These are phyloP conservation scores for Yamadazyma sp. DNA, from an alignment of 1,139 yeast species.

Conservation along the genomic window DNA sequence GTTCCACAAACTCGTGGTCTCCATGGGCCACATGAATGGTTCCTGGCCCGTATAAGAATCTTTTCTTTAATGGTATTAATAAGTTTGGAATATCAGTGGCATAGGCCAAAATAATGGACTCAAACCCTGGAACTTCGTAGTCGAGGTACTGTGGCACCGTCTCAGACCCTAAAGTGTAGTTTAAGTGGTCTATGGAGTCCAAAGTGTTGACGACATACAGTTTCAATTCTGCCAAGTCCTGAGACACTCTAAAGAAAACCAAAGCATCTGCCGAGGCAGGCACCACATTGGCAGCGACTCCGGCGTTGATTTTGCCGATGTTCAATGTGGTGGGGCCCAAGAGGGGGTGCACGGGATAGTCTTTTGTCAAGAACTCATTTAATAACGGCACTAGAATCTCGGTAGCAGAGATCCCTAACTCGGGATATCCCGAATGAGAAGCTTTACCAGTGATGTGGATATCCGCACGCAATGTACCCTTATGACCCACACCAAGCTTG, in stretches of 20 bases:
- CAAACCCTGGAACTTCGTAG: conserved; percentile 64
- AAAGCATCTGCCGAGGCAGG: conserved; percentile 59
- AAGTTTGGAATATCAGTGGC: conserved; percentile 67
- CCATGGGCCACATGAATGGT: conserved; percentile 66
- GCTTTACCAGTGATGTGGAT: conserved; percentile 55
- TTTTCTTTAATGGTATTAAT: conserved; percentile 30
- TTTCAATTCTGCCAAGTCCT: conserved; percentile 38
- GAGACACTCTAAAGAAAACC: conserved; percentile 55
- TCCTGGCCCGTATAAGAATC: conserved; percentile 72
- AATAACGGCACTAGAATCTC: conserved; percentile 55
- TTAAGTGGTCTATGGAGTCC: conserved; percentile 26
- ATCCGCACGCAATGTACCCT: conserved; percentile 49
- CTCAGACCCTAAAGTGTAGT: conserved; percentile 19
- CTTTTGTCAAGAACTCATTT: conserved; percentile 26
- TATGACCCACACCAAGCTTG: conserved; percentile 70
- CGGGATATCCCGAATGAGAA: conserved; percentile 71
- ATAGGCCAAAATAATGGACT: conserved; percentile 54
- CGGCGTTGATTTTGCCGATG: conserved; percentile 58
- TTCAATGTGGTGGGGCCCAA: conserved; percentile 66
- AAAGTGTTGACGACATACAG: conserved; percentile 35
- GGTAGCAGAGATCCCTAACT: conserved; percentile 63
- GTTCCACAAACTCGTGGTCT: conserved; percentile 55
- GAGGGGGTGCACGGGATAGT: conserved; percentile 51
- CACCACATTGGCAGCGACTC: conserved; percentile 62
- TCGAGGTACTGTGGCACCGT: conserved; percentile 51